Evolutionary conservation across 2,329 filamentous ascomycete genomes (phyloP), one percentile per base, ranked within the genome.

Genomic region (Aspergillus latus): DNA sequence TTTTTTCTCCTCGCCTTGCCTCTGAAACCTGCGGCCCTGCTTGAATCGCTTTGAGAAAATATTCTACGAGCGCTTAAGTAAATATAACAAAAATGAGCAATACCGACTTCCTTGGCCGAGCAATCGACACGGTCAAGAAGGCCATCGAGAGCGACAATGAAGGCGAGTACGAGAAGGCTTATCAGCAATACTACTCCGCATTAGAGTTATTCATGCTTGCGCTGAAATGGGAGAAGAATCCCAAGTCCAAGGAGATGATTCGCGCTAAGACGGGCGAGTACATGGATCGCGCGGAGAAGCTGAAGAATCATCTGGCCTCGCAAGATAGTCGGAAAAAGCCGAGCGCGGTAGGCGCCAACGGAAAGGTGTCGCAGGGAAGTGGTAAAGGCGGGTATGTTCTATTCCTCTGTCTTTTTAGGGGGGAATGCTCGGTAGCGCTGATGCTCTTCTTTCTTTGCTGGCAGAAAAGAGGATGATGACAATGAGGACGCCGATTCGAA

Each of bases 151-250:
- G 89, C 67, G 94, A 99, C 80, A 96, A 93, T 64, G 89, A 90
- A 45, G 92, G 91, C 72, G 91, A 97, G 73, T 99, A 99, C 78
- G 92, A 97, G 69, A 93, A 95, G 76, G 94, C 94, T 55, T 97
- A 97, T 75, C 90, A 96, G 72, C 83, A 89, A 61, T 99, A 99
- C 84, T 97, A 96, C 80, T 88, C 91, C 65, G 88, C 93, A 50
- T 89, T 99, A 66, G 93, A 99, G 78, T 86, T 97, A 57, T 99
- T 97, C 82, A 96, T 99, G 89, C 89, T 97, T 59, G 94, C 94
- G 34, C 83, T 99, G 59, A 99, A 99, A 82, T 99, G 93, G 93
- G 94, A 99, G 80, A 99, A 97, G 84, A 97, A 97, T 78, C 87
- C 89, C 62, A 93, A 92, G 67, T 92, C 91, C 62, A 97, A 97